Evolutionary conservation across 768 basidiomycete species (phyloP), one percentile per base, ranked within the genome.

Genomic region (Boletus vermiculosoides): DNA sequence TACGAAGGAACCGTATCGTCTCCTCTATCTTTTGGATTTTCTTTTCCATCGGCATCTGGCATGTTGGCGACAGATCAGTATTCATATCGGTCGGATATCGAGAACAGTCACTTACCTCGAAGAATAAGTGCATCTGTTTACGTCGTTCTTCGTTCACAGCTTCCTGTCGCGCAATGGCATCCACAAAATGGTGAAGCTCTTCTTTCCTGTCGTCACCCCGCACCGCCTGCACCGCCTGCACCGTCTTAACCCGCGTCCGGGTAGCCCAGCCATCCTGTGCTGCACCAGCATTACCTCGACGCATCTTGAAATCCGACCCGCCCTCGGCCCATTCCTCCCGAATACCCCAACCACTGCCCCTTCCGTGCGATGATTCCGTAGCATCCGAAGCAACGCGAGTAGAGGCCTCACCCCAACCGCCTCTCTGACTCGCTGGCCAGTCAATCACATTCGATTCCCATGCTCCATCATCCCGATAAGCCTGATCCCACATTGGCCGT

Each of bases 11-110:
- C 34, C 70, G 72, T 57, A 84, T 76, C 8, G 80, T 70, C 58
- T 81, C 80, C 48, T 79, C 65, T 25, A 85, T 86, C 57, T 77
- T 77, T 53, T 73, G 61, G 1, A 85, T 61, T 60, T 85, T 84
- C 41, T 82, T 74, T 28, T 83, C 71, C 4, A 83, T 80, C 3
- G 82, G 68, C 77, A 86, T 78, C 85, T 85, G 55, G n/a, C 16
- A 56, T 60, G 36, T 31, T 39, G 4, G 12, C 51, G 22, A 39
- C 28, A 13, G 10, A 18, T 58, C 11, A 63, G 55, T 23, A 5
- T 18, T 9, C 39, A 20, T 31, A 16, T 18, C 20, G n/a, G n/a
- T 42, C 20, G 25, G 39, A 44, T 5, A n/a, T 11, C 16, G 18
- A 22, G 1, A 5, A 28, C 77, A 18, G n/a, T n/a, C n/a, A n/a